Conservation (phyloP, 2,329 filamentous ascomycete species). For the Sporothrix variecibatus region DNA sequence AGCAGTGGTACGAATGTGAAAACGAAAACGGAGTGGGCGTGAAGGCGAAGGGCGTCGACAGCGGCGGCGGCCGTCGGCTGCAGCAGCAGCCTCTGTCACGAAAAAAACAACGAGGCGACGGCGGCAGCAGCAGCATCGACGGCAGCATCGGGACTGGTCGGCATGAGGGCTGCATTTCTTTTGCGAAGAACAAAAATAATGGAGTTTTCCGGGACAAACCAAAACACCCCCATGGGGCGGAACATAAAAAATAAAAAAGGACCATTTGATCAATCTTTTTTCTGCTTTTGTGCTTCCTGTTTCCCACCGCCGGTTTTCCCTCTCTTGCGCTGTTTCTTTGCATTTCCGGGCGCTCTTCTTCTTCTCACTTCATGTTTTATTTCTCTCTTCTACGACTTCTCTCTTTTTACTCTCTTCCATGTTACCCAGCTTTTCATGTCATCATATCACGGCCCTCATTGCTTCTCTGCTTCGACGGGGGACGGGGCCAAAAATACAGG, state of each 20-base stretch:
- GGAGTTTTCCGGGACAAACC: slow-evolving; percentile 27
- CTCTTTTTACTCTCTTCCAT: background rate
- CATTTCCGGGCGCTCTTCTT: background rate
- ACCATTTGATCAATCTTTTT: slow-evolving; percentile 23
- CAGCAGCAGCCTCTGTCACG: background rate
- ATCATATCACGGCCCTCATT: background rate
- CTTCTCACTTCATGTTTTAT: background rate
- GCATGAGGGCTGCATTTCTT: slow-evolving; percentile 22
- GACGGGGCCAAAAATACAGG: slow-evolving; percentile 23
- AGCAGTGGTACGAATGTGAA: background rate
- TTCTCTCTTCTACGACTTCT: background rate
- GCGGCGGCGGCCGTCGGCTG: background rate
- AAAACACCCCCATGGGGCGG: slow-evolving; percentile 17
- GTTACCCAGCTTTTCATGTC: background rate
- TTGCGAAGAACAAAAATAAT: slow-evolving; percentile 22
- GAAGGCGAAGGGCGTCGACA: slow-evolving; percentile 30
- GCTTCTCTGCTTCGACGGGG: background rate
- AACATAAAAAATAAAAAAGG: slow-evolving; percentile 23
- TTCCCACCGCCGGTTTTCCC: background rate
- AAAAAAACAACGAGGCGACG: background rate
- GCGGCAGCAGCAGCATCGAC: slow-evolving; percentile 6
- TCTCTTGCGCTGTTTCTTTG: background rate
- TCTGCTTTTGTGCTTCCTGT: slow-evolving; percentile 22
- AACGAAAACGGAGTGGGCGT: background rate
- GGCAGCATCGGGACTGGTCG: slow-evolving; percentile 10